Base-by-base conservation (phyloP, 2,329 filamentous ascomycete genomes). In the Aspergillus calidoustus region DNA sequence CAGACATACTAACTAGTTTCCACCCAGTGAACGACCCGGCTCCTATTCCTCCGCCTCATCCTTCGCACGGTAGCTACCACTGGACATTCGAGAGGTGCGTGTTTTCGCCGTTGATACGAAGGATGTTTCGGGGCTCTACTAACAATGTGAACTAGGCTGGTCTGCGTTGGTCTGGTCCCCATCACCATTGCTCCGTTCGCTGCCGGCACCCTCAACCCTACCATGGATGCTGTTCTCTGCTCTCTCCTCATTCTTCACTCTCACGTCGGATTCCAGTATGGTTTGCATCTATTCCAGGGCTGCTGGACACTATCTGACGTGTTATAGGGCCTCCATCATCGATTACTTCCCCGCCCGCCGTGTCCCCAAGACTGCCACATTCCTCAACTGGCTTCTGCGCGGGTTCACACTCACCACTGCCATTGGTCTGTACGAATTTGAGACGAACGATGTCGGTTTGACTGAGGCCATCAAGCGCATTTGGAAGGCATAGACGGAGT, bases 391-490 rank as follows among this genome's bases (percentile, higher is more conserved):
- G 93, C 82, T 84, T 43, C 86, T 98, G 66, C 93, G 93, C 73
- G 80, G 84, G 50, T 89, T 87, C 63, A 97, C 96, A 11, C 83
- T 94, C 61, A 82, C 92, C 56, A 91, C 93, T 65, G 93, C 91
- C 54, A 85, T 97, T 68, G 93, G 93, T 61, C 85, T 98, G 73
- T 99, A 99, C 81, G 94, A 98, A 80, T 98, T 98, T 73, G 95
- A 99, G 88, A 99, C 95, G 34, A 98, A 97, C 75, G 95, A 99
- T 70, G 92, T 99, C 56, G 95, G 95, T 68, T 79, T 99, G 63
- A 97, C 93, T 8, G 94, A 96, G 84, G 90, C 89, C 34, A 84
- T 97, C 68, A 92, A 91, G 85, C 87, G 91, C 75, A 83, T 98
- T 65, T 99, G 95, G 95, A 91, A 85, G 73, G 94, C 95, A 72